Evolutionary conservation across 139 green algal species (phyloP).

Genomic region (Ettlia oleoabundans): DNA sequence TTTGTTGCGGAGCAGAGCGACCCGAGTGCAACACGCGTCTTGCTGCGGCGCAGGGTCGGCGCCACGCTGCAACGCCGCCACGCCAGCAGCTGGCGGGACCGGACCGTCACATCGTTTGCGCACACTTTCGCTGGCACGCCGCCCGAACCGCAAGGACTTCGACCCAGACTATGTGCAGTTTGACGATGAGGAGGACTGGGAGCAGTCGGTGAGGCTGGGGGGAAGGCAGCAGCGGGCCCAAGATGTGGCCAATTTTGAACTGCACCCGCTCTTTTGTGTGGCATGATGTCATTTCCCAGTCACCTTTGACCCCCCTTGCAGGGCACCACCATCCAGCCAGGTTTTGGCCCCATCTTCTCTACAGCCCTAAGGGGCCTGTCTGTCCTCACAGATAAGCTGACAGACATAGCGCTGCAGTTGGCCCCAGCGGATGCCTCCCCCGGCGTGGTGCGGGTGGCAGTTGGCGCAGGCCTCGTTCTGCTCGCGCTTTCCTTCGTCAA

Average conservation of each 20-base stretch:
- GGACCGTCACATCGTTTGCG: neutral
- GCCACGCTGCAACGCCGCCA: neutral
- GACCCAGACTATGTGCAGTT: constrained; percentile 36
- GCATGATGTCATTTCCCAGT: neutral
- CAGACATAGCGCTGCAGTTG: constrained; percentile 4
- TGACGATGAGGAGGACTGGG: constrained; percentile 47
- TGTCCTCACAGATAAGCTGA: neutral
- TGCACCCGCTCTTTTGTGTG: no score
- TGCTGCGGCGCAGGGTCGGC: no score
- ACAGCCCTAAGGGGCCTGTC: neutral
- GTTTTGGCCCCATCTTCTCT: neutral
- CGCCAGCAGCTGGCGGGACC: no score
- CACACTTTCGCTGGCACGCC: neutral
- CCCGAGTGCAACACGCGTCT: no score
- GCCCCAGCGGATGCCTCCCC: constrained; percentile 19
- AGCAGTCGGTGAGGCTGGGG: constrained; percentile 4
- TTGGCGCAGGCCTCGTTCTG: constrained; percentile 50
- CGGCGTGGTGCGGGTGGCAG: constrained; percentile 40
- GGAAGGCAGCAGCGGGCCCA: neutral
- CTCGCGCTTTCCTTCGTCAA: constrained; percentile 55
- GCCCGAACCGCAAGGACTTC: neutral
- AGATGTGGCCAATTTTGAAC: no score
- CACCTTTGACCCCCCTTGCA: neutral
- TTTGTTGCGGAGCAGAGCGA: no score
- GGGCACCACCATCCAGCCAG: constrained; percentile 1